These are phyloP conservation scores for Niebla homalea DNA, from an alignment of 495 filamentous ascomycete genomes.

Conservation along the genomic window DNA sequence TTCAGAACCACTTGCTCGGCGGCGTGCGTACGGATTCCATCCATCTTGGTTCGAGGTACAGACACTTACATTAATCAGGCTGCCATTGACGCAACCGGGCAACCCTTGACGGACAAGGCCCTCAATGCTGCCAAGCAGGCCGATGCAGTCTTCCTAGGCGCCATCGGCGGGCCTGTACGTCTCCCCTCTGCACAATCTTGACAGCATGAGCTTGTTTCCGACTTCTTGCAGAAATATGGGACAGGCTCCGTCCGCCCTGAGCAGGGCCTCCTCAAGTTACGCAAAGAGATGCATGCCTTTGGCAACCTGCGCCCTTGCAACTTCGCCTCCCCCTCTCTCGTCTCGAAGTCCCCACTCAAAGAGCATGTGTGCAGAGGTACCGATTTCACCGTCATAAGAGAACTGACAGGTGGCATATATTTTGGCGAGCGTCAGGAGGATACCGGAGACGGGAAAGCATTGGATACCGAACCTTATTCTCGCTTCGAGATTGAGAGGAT, in stretches of 20 bases:
- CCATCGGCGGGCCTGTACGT: slow-evolving; percentile 79
- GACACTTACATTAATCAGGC: slow-evolving; percentile 33
- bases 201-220: background rate
- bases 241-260: slow-evolving; percentile 81
- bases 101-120: slow-evolving; percentile 71
- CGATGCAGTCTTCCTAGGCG: slow-evolving; percentile 85
- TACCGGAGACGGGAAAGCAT: slow-evolving; percentile 56
- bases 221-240: slow-evolving; percentile 64
- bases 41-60: background rate
- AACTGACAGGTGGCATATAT: slow-evolving; percentile 92
- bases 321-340: slow-evolving; percentile 82
- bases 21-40: slow-evolving; percentile 51
- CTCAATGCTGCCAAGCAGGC: slow-evolving; percentile 76
- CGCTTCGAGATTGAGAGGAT: slow-evolving; percentile 82
- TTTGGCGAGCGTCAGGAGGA: slow-evolving; percentile 90
- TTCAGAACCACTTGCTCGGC: slow-evolving; percentile 83
- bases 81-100: slow-evolving; percentile 75
- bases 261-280: slow-evolving; percentile 83
- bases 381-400: slow-evolving; percentile 90
- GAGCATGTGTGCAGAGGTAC: slow-evolving; percentile 72
- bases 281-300: slow-evolving; percentile 88
- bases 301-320: slow-evolving; percentile 96
- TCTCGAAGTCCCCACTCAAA: slow-evolving; percentile 81
- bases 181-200: slow-evolving; percentile 1
- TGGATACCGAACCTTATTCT: slow-evolving; percentile 85